These are phyloP conservation scores for Spathaspora sp. DNA, from an alignment of 805 yeast species.

Conservation along the genomic window DNA sequence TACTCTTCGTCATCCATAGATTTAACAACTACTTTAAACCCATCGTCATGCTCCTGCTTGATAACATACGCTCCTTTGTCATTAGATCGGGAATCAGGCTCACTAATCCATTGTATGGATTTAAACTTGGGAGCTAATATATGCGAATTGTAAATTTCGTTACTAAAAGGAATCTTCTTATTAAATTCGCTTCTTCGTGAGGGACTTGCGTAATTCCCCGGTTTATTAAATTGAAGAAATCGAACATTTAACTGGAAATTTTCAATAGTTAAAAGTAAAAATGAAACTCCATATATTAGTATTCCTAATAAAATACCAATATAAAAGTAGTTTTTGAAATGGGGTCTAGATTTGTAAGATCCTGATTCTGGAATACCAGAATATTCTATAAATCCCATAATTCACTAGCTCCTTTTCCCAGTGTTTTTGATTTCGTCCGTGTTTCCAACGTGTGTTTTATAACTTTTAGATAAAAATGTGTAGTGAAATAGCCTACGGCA, in stretches of 20 bases:
- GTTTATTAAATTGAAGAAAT: background rate
- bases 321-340: background rate
- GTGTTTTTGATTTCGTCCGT: too few species aligned
- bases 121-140: slow-evolving; percentile 48
- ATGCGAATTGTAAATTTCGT: slow-evolving; percentile 48
- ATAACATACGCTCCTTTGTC: slow-evolving; percentile 68
- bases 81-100: slow-evolving; percentile 42
- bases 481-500: background rate
- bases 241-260: slow-evolving; percentile 9
- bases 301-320: slow-evolving; percentile 20
- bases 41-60: slow-evolving; percentile 27
- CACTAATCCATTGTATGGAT: slow-evolving; percentile 67
- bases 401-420: background rate
- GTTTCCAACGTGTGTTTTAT: too few species aligned
- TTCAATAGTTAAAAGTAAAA: slow-evolving; percentile 22
- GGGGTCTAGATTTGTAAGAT: background rate
- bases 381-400: background rate
- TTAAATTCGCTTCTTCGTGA: slow-evolving; percentile 7
- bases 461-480: too few species aligned
- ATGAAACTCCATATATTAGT: slow-evolving; percentile 35
- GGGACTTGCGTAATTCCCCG: slow-evolving; percentile 7
- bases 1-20: slow-evolving; percentile 45
- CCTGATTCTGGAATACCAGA: background rate
- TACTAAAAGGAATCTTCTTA: slow-evolving; percentile 25
- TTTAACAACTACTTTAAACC: slow-evolving; percentile 51